Evolutionary conservation across 441 rosid species (phyloP).

Genomic region (Kokia cookei): DNA sequence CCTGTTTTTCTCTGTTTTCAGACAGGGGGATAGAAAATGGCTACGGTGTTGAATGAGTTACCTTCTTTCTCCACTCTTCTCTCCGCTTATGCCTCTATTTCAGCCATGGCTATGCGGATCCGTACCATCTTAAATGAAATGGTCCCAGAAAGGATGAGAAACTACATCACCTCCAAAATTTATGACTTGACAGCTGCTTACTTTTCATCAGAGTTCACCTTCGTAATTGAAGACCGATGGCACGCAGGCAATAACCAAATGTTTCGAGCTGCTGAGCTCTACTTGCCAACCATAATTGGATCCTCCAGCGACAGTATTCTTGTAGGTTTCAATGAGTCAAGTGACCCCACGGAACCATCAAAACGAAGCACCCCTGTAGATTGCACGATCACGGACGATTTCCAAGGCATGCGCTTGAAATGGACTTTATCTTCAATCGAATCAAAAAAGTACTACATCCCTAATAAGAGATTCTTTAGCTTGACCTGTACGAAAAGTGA

Average conservation of each 20-base stretch:
- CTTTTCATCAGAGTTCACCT: conserved; percentile 27
- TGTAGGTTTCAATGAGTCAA: conserved; percentile 25
- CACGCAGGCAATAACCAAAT: conserved; percentile 28
- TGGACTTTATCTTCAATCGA: conserved; percentile 26
- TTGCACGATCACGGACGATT: conserved; percentile 15
- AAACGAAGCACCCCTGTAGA: conserved; percentile 18
- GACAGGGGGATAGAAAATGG: not conserved
- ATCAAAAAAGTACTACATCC: conserved; percentile 5
- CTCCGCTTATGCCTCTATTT: conserved; percentile 34
- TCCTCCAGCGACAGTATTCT: conserved; percentile 18
- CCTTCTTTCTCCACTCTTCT: conserved; percentile 31
- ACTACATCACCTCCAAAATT: conserved; percentile 5
- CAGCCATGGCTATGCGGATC: conserved; percentile 27
- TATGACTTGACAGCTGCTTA: not conserved
- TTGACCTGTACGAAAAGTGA: conserved; percentile 19
- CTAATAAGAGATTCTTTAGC: conserved; percentile 11
- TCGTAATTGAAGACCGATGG: conserved; percentile 37
- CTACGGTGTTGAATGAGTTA: conserved; percentile 14
- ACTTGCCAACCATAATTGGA: conserved; percentile 23
- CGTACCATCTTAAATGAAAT: conserved; percentile 29
- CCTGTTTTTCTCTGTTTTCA: no score
- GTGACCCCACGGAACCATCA: conserved; percentile 19
- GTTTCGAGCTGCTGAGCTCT: conserved; percentile 22
- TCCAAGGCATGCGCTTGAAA: conserved; percentile 16
- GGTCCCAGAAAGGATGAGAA: conserved; percentile 18